Conservation (phyloP, 1,139 yeast genomes). For the Candida sp. region DNA sequence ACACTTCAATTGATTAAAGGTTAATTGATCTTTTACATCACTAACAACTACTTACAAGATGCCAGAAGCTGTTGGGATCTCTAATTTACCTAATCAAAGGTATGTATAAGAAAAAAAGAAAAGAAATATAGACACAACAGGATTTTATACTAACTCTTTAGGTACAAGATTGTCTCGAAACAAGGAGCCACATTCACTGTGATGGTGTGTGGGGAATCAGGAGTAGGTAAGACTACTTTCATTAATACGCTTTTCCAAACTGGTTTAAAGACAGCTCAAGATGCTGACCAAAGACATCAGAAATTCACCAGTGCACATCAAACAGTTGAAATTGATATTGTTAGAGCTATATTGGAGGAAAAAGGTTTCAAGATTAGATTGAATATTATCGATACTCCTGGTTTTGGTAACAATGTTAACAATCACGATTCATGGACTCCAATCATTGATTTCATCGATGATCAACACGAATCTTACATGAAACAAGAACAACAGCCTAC, state of each 20-base stretch:
- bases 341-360: slow-evolving; percentile 90
- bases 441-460: slow-evolving; percentile 90
- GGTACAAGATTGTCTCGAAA: slow-evolving; percentile 85
- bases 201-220: slow-evolving; percentile 97
- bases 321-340: slow-evolving; percentile 88
- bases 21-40: too few relatives aligned
- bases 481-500: slow-evolving; percentile 95
- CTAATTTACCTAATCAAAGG: slow-evolving; percentile 92
- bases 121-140: too few relatives aligned
- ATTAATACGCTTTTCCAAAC: slow-evolving; percentile 89
- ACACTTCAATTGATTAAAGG: not conserved
- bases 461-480: slow-evolving; percentile 93
- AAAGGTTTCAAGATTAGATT: slow-evolving; percentile 83
- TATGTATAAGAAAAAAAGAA: slow-evolving; percentile 26
- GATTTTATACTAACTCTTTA: slow-evolving; percentile 18
- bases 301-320: slow-evolving; percentile 63
- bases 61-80: slow-evolving; percentile 73
- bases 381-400: slow-evolving; percentile 94
- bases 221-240: slow-evolving; percentile 92
- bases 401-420: slow-evolving; percentile 95
- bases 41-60: slow-evolving; percentile 10
- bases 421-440: slow-evolving; percentile 94
- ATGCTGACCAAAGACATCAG: slow-evolving; percentile 64
- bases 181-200: slow-evolving; percentile 87
- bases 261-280: slow-evolving; percentile 59